Base-by-base conservation (phyloP, 1,139 yeast genomes). In the Taphrina sp. region DNA sequence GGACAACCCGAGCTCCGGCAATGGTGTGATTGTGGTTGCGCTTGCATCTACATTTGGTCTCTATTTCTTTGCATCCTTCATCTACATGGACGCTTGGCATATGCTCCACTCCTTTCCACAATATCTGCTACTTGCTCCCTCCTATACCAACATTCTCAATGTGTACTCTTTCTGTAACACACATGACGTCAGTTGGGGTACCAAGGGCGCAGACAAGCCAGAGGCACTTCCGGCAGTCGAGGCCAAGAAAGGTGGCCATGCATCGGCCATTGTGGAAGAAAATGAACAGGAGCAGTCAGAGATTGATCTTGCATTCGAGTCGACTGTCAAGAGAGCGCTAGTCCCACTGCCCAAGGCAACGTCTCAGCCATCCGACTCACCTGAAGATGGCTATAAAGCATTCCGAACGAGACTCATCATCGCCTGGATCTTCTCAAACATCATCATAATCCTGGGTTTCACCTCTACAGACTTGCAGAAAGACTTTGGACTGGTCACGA, bases 161-260 rank as follows among this genome's bases (percentile, higher is more conserved):
- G 75, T 90, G 38, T 90, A 88, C 72, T 96, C 97, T 1, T 89
- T 90, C 67, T 89, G 96, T 73, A 90, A 90, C 69, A 85, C 95
- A 60, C 96, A 90, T 70, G 97, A 90, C 74, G 90, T 90, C 44
- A 85, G 95, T 0, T 92, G 98, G 98, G 98, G 98, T 66, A 92
- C 98, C 0, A 92, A 92, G 68, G 98, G 97, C 60, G 86, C 83
- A 8, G 80, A 79, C 58, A 77, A 75, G 59, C 81, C 83, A 1
- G 79, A 77, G 60, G 80, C 80, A 23, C 68, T 80, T 52, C 88
- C 88, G 31, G 78, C 79, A 41, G 77, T 72, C 35, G 67, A 63
- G 64, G 72, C 72, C 63, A 74, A 69, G 65, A 77, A 72, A 38
- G 82, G 79, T 63, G 80, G 82, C 61, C 79, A 83, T 60, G 84